Base-by-base conservation (phyloP, 2,329 filamentous ascomycete species). In the Hypoxylon sp. region DNA sequence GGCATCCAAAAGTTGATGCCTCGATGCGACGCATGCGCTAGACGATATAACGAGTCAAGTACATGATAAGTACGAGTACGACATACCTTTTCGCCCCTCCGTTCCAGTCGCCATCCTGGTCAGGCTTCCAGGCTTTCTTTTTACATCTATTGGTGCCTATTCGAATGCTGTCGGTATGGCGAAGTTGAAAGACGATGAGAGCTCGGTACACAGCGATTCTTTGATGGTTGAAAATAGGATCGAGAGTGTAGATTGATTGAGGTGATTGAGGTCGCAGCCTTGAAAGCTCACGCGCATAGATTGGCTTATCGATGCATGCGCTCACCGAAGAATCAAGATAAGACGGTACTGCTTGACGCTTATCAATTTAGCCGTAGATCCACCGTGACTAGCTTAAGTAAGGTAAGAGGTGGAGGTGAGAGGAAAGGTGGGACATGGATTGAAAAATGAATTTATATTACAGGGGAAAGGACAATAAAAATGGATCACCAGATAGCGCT, bases 51-150 rank as follows among this genome's bases (percentile, higher is more conserved):
- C 43, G 26, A 54, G 24, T 24, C 48, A 15, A 39, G 13, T 34
- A 30, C 34, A 13, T 19, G 24, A 22, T 22, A 26, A 47, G 46
- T 30, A 41, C 19, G 7, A 47, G 46, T 30, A 41, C 19, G 7
- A 64, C 62, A 46, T 70, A 70, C 71, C 71, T 72, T 70, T 73
- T 58, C 71, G 70, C 64, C 62, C 65, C 52, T 73, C 71, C 41
- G 67, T 69, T 62, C 65, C 69, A 47, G 70, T 70, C 51, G 69
- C 71, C 72, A 74, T 74, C 51, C 30, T 57, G 56, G 50, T 51
- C 20, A 53, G 55, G 46, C 48, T 56, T 56, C 19, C 11, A 37
- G 19, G 11, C 28, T 30, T 26, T 34, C 49, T 28, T 24, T 34
- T 64, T 26, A 67, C 64, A 67, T 67, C 61, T 56, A 62, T 26